phyloP scores from a whole-genome alignment of 2,329 filamentous ascomycete genomes.

The Penicillium nordicum region DNA sequence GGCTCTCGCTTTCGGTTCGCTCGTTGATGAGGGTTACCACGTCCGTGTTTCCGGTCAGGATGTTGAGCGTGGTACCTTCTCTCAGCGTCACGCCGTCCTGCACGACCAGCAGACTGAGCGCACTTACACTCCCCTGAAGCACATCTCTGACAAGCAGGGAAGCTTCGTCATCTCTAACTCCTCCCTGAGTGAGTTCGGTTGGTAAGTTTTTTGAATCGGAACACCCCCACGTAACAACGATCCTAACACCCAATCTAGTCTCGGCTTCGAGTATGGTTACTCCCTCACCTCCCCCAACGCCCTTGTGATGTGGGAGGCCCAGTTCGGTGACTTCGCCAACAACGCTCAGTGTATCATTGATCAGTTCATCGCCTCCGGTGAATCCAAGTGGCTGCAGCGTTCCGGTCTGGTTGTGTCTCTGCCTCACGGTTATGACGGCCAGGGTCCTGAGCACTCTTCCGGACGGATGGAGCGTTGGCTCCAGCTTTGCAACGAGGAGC shows the following conservation, averaged over 20 bases:
- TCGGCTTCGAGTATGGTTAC: slow-evolving; percentile 98
- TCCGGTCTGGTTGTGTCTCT: slow-evolving; percentile 94
- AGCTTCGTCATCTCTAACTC: slow-evolving; percentile 98
- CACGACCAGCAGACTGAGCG: slow-evolving; percentile 94
- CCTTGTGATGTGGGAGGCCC: slow-evolving; percentile 98
- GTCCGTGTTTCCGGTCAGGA: slow-evolving; percentile 97
- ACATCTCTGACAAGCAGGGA: slow-evolving; percentile 86
- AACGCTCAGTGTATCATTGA: slow-evolving; percentile 99
- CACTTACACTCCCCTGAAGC: slow-evolving; percentile 87
- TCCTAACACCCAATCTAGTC: slow-evolving; percentile 63
- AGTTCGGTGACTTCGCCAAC: slow-evolving; percentile 99
- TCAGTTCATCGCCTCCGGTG: slow-evolving; percentile 96
- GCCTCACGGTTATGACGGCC: slow-evolving; percentile 95
- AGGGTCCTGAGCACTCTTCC: slow-evolving; percentile 97
- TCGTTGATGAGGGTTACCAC: slow-evolving; percentile 91
- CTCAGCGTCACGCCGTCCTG: slow-evolving; percentile 92
- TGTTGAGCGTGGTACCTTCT: slow-evolving; percentile 99
- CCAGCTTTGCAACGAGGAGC: slow-evolving; percentile 96
- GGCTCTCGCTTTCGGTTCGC: slow-evolving; percentile 86
- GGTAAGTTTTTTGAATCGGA: slow-evolving; percentile 42
- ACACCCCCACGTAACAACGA: not conserved
- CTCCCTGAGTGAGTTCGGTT: slow-evolving; percentile 70
- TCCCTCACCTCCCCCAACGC: slow-evolving; percentile 95
- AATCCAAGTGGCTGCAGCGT: slow-evolving; percentile 98
- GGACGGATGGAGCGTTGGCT: slow-evolving; percentile 96